Evolutionary conservation across 2,329 filamentous ascomycete genomes (phyloP).

Genomic region (Calycina herbarum): DNA sequence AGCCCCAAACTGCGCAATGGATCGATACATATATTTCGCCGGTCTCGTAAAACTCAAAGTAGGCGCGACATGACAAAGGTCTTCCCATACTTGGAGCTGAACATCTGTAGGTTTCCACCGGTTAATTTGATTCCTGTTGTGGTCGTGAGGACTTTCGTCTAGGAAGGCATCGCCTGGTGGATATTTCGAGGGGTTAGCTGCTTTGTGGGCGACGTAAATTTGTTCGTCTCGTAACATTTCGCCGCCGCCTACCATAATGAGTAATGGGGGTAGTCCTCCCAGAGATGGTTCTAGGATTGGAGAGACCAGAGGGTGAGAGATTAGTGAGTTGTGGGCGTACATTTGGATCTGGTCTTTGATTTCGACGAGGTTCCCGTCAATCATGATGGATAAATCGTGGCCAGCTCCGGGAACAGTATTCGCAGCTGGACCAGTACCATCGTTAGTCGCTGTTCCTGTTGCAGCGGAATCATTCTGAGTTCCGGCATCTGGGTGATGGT

Average conservation of each 20-base stretch:
- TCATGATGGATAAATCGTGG: conserved; percentile 59
- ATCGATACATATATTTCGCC: conserved; percentile 93
- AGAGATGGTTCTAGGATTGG: conserved; percentile 85
- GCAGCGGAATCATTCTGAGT: conserved; percentile 38
- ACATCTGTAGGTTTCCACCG: conserved; percentile 84
- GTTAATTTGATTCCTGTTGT: conserved; percentile 51
- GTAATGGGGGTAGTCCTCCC: conserved; percentile 82
- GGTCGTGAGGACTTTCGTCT: conserved; percentile 59
- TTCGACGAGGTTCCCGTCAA: conserved; percentile 69
- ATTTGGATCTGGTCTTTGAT: conserved; percentile 92
- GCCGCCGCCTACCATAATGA: conserved; percentile 84
- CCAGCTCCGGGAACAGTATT: conserved; percentile 38
- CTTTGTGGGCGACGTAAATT: conserved; percentile 92
- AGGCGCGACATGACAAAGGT: conserved; percentile 87
- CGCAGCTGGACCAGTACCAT: conserved; percentile 25
- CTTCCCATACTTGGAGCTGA: conserved; percentile 94
- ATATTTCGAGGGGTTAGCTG: conserved; percentile 78
- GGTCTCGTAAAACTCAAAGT: conserved; percentile 96
- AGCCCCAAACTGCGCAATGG: conserved; percentile 87
- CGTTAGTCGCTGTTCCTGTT: conserved; percentile 34
- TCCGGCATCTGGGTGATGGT: conserved; percentile 27
- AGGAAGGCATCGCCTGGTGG: conserved; percentile 65
- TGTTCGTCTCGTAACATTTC: conserved; percentile 93
- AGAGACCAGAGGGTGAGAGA: conserved; percentile 87
- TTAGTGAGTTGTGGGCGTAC: conserved; percentile 78